Evolutionary conservation across 768 basidiomycete species (phyloP).

Genomic region (Leccinum olivaceopallidum): DNA sequence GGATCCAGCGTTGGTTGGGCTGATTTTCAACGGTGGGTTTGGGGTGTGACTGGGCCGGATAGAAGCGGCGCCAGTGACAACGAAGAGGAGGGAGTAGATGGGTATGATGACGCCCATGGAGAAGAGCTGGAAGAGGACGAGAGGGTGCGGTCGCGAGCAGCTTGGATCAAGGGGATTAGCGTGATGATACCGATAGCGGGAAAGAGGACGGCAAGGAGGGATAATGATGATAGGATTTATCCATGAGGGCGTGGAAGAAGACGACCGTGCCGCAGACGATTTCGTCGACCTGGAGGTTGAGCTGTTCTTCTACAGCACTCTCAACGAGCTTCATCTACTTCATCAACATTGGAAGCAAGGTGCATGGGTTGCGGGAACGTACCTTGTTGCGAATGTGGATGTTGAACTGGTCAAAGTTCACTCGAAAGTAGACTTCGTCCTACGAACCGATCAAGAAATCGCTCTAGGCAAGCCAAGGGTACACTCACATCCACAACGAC

Average conservation of each 20-base stretch:
- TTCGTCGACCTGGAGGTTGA: slow-evolving; percentile 15
- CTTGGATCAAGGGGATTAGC: slow-evolving; percentile 45
- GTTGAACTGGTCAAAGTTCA: slow-evolving; percentile 85
- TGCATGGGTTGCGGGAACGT: slow-evolving; percentile 21
- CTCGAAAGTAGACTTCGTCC: slow-evolving; percentile 76
- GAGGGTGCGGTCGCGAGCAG: slow-evolving; percentile 37
- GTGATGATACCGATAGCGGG: slow-evolving; percentile 14
- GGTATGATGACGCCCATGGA: slow-evolving; percentile 46
- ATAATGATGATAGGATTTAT: slow-evolving; percentile 13
- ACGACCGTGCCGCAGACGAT: slow-evolving; percentile 44
- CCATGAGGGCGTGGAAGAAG: slow-evolving; percentile 43
- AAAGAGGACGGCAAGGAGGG: slow-evolving; percentile 20
- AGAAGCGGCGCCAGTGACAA: slow-evolving; percentile 38
- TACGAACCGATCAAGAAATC: slow-evolving; percentile 29
- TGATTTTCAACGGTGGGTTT: slow-evolving; percentile 12
- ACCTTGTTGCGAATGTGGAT: slow-evolving; percentile 87
- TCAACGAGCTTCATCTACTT: slow-evolving; percentile 65
- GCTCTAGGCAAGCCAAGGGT: neutral
- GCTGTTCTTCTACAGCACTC: slow-evolving; percentile 73
- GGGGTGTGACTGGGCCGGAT: neutral
- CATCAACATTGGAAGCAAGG: slow-evolving; percentile 12
- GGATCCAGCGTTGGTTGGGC: too few species aligned
- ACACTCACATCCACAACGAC: slow-evolving; percentile 68
- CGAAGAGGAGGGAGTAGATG: slow-evolving; percentile 48
- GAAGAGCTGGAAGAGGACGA: slow-evolving; percentile 40